Evolutionary conservation across 495 filamentous ascomycete genomes (phyloP).

Genomic region (Aspergillus avenaceus): DNA sequence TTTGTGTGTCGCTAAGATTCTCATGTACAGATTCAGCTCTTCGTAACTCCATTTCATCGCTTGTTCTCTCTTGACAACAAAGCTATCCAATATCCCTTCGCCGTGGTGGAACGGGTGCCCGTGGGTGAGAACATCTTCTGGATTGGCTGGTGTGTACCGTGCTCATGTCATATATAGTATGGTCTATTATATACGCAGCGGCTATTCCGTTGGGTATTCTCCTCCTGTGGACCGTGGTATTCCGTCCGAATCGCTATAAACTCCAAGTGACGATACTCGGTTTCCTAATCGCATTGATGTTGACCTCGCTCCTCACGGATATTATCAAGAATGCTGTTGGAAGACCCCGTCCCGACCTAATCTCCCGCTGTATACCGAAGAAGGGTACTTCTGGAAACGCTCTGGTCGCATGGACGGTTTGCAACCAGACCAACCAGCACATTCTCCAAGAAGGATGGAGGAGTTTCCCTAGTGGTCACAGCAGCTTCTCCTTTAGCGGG

Average conservation of each 20-base stretch:
- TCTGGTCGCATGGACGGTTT: constrained; percentile 72
- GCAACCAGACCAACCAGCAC: constrained; percentile 73
- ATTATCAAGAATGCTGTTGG: constrained; percentile 89
- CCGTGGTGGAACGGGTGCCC: constrained; percentile 78
- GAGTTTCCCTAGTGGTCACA: constrained; percentile 88
- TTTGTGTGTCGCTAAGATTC: neutral
- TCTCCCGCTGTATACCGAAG: constrained; percentile 78
- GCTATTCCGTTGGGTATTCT: constrained; percentile 65
- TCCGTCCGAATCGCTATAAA: constrained; percentile 66
- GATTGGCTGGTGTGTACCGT: neutral
- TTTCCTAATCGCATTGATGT: constrained; percentile 68
- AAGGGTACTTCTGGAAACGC: constrained; percentile 58
- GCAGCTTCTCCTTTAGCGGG: constrained; percentile 79
- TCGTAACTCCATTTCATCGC: constrained; percentile 82
- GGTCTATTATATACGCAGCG: constrained; percentile 73
- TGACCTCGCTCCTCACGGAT: constrained; percentile 83
- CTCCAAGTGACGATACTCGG: constrained; percentile 82
- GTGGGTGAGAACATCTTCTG: constrained; percentile 50
- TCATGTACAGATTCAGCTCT: constrained; percentile 54
- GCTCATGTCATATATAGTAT: constrained; percentile 36
- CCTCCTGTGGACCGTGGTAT: constrained; percentile 57
- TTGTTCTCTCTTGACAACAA: constrained; percentile 73
- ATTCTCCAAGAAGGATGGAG: constrained; percentile 89
- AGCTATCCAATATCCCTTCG: constrained; percentile 81
- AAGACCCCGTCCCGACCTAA: constrained; percentile 82